These are phyloP conservation scores for Yamadazyma sp. DNA, from an alignment of 1,139 yeast species.

Conservation along the genomic window DNA sequence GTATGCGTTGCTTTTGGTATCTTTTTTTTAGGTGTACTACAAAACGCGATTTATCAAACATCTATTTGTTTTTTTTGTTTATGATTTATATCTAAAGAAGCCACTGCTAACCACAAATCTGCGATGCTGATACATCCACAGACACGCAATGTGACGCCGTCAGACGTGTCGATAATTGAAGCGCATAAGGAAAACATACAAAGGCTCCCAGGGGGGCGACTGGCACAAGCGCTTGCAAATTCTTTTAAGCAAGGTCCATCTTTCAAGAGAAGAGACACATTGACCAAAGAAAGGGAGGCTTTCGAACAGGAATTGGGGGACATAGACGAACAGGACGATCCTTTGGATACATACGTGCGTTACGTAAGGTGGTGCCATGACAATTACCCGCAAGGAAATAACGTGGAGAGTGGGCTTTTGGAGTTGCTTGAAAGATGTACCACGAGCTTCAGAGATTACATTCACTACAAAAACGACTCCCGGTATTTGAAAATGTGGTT, in stretches of 20 bases:
- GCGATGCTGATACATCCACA: not conserved
- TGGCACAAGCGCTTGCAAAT: constrained; percentile 58
- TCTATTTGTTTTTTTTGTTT: constrained; percentile 1
- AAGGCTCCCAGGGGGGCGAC: constrained; percentile 69
- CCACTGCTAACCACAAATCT: not conserved
- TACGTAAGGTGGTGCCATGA: constrained; percentile 73
- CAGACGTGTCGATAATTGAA: constrained; percentile 53
- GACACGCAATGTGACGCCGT: not conserved
- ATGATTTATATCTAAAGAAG: not conserved
- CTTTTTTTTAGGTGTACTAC: not conserved
- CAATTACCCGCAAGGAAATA: constrained; percentile 67
- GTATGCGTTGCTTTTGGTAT: not conserved
- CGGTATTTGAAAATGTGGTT: constrained; percentile 82
- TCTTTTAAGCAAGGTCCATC: constrained; percentile 28
- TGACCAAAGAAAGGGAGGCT: constrained; percentile 24
- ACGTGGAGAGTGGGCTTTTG: constrained; percentile 66
- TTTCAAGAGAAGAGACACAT: constrained; percentile 23
- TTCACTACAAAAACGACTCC: constrained; percentile 75
- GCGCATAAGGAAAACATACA: constrained; percentile 78
- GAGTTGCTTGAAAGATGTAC: constrained; percentile 72
- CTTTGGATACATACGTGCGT: constrained; percentile 68
- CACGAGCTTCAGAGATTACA: constrained; percentile 61
- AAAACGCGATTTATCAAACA: constrained; percentile 1
- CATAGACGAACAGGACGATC: constrained; percentile 73
- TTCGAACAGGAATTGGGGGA: constrained; percentile 47